A percentile compares a stretch with the other conserved stretches of the same genome.
Conservation (phyloP, 2,329 filamentous ascomycete species). For the Fusarium coffeatum region DNA sequence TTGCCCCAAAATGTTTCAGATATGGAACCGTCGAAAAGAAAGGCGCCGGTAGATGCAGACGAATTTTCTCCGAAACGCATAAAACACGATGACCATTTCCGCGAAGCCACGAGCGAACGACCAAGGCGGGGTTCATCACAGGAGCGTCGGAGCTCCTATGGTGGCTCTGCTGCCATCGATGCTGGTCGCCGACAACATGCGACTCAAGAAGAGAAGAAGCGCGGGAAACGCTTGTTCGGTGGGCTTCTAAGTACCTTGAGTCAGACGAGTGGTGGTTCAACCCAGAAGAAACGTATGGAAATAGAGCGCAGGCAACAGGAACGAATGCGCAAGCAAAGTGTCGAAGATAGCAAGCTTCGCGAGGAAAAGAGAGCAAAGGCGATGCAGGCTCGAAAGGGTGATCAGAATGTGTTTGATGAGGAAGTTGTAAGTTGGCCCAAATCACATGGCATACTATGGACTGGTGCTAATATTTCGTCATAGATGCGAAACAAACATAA, state of each 20-base stretch:
- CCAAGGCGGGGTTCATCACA: slow-evolving; percentile 33
- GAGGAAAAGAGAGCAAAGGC: slow-evolving; percentile 74
- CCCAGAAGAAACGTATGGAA: slow-evolving; percentile 78
- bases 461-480: slow-evolving; percentile 32
- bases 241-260: slow-evolving; percentile 82
- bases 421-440: slow-evolving; percentile 70
- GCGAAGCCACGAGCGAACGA: slow-evolving; percentile 19
- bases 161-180: slow-evolving; percentile 9
- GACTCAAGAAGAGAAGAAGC: slow-evolving; percentile 80
- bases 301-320: slow-evolving; percentile 86
- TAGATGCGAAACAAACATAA: slow-evolving; percentile 81
- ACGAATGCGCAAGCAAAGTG: slow-evolving; percentile 77
- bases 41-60: slow-evolving; percentile 40
- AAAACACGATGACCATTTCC: slow-evolving; percentile 39
- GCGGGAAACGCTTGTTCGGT: slow-evolving; percentile 87
- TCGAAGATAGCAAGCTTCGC: slow-evolving; percentile 75
- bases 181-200: slow-evolving; percentile 44
- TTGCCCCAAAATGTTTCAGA: slow-evolving; percentile 9
- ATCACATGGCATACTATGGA: not conserved
- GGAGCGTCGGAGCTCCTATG: slow-evolving; percentile 21
- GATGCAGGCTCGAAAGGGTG: slow-evolving; percentile 68
- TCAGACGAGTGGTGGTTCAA: slow-evolving; percentile 72
- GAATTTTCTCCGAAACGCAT: slow-evolving; percentile 45
- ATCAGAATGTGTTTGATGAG: slow-evolving; percentile 81
- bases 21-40: slow-evolving; percentile 46